Conservation (phyloP, 768 basidiomycete genomes). For the Coprinopsis cinerea region DNA sequence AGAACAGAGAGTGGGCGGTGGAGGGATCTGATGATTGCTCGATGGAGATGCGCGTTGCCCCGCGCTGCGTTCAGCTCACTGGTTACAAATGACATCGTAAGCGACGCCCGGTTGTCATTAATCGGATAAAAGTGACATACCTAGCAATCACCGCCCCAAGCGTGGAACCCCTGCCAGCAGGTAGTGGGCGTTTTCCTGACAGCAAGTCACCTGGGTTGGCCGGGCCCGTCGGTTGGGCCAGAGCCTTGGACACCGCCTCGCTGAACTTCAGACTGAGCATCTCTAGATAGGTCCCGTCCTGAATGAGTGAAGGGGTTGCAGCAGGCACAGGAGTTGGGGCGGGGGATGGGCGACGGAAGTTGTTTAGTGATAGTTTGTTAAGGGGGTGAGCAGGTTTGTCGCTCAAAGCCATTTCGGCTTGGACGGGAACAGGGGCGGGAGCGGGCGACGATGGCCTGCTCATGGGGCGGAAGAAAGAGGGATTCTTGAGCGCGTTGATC, state of each 20-base stretch:
- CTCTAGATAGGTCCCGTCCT: slow-evolving; percentile 78
- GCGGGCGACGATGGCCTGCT: slow-evolving; percentile 62
- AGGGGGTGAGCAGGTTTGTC: slow-evolving; percentile 48
- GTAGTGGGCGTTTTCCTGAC: slow-evolving; percentile 66
- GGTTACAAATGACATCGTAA: slow-evolving; percentile 9
- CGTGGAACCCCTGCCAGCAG: slow-evolving; percentile 62
- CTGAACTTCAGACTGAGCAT: slow-evolving; percentile 71
- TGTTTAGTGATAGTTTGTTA: slow-evolving; percentile 53
- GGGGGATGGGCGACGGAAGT: slow-evolving; percentile 52
- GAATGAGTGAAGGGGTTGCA: slow-evolving; percentile 44
- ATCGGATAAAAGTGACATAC: too few species aligned
- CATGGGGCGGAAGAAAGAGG: slow-evolving; percentile 57
- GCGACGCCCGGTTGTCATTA: slow-evolving; percentile 1
- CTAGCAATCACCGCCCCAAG: slow-evolving; percentile 64
- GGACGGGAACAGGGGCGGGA: slow-evolving; percentile 29
- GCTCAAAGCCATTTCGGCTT: slow-evolving; percentile 30
- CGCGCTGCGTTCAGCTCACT: slow-evolving; percentile 67
- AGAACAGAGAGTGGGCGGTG: slow-evolving; percentile 76
- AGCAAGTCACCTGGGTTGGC: slow-evolving; percentile 45
- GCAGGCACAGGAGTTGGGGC: slow-evolving; percentile 31
- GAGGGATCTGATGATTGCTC: slow-evolving; percentile 65
- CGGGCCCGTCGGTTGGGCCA: slow-evolving; percentile 58
- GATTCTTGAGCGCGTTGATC: slow-evolving; percentile 66
- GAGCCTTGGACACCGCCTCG: slow-evolving; percentile 74
- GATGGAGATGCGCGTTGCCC: slow-evolving; percentile 58